phyloP scores from a whole-genome alignment of 805 yeast genomes.

The Nakazawaea peltata region DNA sequence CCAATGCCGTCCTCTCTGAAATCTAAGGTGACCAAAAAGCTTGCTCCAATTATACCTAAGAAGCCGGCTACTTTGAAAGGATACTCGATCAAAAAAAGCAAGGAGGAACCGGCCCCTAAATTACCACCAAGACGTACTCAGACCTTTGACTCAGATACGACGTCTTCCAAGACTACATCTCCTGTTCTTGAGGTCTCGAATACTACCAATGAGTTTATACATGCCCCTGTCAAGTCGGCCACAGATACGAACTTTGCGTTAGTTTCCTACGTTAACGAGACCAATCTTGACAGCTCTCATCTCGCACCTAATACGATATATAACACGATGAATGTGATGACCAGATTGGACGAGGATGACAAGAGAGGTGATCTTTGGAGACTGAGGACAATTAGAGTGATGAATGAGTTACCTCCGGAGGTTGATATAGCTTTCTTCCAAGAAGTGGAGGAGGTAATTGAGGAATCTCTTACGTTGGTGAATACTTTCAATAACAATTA shows the following conservation, averaged over 20 bases:
- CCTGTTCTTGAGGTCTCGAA: background rate
- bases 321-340: conserved; percentile 13
- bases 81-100: conserved; percentile 11
- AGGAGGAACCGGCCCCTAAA: conserved; percentile 9
- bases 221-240: conserved; percentile 5
- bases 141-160: background rate
- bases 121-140: conserved; percentile 8
- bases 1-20: background rate
- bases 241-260: conserved; percentile 1
- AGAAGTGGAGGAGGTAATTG: conserved; percentile 29
- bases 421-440: conserved; percentile 36
- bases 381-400: conserved; percentile 36
- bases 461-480: conserved; percentile 18
- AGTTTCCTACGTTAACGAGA: background rate
- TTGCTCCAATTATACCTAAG: conserved; percentile 37
- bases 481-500: background rate
- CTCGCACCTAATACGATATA: conserved; percentile 6
- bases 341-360: conserved; percentile 26
- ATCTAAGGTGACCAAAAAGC: conserved; percentile 1
- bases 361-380: conserved; percentile 51
- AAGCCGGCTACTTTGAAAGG: conserved; percentile 37
- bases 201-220: too few species aligned
- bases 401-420: conserved; percentile 28
- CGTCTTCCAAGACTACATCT: background rate
- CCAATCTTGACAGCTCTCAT: conserved; percentile 5